These are phyloP conservation scores for Rostrohypoxylon terebratum DNA, from an alignment of 495 filamentous ascomycete genomes.

Conservation along the genomic window DNA sequence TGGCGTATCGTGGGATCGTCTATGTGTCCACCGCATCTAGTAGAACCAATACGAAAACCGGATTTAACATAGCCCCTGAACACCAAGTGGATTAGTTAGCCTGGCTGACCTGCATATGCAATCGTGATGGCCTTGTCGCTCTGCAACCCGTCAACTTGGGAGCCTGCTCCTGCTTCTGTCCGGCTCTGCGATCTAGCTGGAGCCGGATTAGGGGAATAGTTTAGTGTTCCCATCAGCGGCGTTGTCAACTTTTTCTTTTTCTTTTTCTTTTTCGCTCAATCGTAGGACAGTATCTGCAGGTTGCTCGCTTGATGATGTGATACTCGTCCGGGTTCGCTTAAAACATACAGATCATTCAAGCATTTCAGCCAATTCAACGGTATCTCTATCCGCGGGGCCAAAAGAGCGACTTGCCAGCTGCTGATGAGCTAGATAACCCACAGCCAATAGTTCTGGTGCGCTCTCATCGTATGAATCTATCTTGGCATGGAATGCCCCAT, in stretches of 20 bases:
- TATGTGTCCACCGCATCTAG: conserved; percentile 35
- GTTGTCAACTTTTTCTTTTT: neutral
- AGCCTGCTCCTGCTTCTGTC: conserved; percentile 21
- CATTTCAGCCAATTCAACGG: neutral
- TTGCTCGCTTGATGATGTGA: neutral
- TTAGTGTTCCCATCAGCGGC: neutral
- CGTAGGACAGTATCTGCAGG: neutral
- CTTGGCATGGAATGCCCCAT: conserved; percentile 14
- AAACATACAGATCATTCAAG: neutral
- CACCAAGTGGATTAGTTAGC: conserved; percentile 30
- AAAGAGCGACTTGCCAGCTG: neutral
- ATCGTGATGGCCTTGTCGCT: conserved; percentile 30
- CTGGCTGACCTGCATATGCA: conserved; percentile 47
- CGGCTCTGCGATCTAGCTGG: conserved; percentile 2
- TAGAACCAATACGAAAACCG: conserved; percentile 52
- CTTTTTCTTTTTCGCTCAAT: neutral
- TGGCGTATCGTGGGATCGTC: conserved; percentile 38
- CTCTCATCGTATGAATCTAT: conserved; percentile 19
- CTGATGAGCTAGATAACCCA: neutral
- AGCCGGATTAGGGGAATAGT: neutral
- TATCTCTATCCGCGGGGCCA: neutral
- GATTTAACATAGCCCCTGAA: conserved; percentile 47
- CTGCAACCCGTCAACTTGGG: conserved; percentile 41
- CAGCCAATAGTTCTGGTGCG: conserved; percentile 7
- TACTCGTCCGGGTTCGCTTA: neutral